A percentile compares a stretch with the other conserved stretches of the same genome.
These are phyloP conservation scores for Auriscalpium orientale DNA, from an alignment of 768 basidiomycete species.

Conservation along the genomic window DNA sequence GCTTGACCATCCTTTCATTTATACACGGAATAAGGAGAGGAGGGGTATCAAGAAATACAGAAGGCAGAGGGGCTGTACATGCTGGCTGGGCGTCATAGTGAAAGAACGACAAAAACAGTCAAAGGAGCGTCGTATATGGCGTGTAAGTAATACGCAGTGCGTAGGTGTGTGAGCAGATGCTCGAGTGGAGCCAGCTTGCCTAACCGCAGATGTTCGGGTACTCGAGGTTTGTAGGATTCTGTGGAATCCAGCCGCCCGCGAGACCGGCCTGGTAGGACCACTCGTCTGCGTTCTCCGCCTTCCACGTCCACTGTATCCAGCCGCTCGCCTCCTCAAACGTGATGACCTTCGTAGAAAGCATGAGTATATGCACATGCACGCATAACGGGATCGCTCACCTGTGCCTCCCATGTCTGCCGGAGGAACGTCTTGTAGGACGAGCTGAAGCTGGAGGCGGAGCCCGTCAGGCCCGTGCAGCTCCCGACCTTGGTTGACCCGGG, in stretches of 20 bases:
- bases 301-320: constrained; percentile 85
- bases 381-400: constrained; percentile 32
- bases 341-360: constrained; percentile 24
- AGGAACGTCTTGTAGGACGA: constrained; percentile 75
- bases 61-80: too few relatives aligned
- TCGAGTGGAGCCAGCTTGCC: background rate
- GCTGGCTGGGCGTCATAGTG: too few relatives aligned
- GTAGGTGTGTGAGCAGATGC: too few relatives aligned
- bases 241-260: constrained; percentile 77
- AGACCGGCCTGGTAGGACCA: constrained; percentile 88
- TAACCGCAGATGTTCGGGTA: constrained; percentile 61
- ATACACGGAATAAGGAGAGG: too few relatives aligned
- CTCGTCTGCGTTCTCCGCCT: constrained; percentile 75
- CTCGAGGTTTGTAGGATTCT: constrained; percentile 38
- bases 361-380: background rate
- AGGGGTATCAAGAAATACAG: too few relatives aligned
- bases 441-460: constrained; percentile 68
- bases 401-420: constrained; percentile 78
- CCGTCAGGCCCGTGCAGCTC: constrained; percentile 67
- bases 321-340: constrained; percentile 64
- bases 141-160: too few relatives aligned
- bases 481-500: constrained; percentile 62
- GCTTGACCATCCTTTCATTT: too few relatives aligned
- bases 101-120: too few relatives aligned
- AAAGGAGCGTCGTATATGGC: too few relatives aligned